Evolutionary conservation across 1,284 basidiomycete species (phyloP), one percentile per base, ranked within the genome.

Genomic region (Phellopilus nigrolimitatus): DNA sequence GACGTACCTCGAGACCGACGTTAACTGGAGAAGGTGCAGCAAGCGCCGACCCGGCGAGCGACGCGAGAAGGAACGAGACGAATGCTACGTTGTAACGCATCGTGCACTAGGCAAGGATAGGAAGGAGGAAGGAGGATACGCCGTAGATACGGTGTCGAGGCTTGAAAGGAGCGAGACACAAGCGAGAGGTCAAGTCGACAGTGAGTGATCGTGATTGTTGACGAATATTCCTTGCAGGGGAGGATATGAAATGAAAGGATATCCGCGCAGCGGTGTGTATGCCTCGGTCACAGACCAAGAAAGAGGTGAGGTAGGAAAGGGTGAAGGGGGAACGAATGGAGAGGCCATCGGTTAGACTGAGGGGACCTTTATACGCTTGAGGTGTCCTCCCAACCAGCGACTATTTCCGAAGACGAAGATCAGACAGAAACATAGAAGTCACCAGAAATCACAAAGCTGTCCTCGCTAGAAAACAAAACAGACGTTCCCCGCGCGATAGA

Each of bases 11-110:
- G 41, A 63, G 46, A 7, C 54, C 49, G 2, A 40, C 21, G 28
- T 60, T 56, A 48, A 57, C 49, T 21, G 56, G 57, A 33, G 51
- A 53, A 37, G 65, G 65, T 5, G 61, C 62, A n/a, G 62, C 64
- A 34, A 61, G 12, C 4, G 58, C 60, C 2, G 60, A 59, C 31
- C 59, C 55, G 12, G 60, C 60, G 40, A 63, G 49, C 40, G 49
- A 54, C 27, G 57, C 61, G 25, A 64, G 36, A 12, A 55, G 12
- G 25, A 33, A 13, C 34, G 47, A 49, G 19, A 54, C 19, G 19
- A 55, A 37, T 13, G 49, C 37, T 12, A 51, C 25, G 30, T 38
- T 44, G 28, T 49, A 12, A 31, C 47, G 38, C 51, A 53, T 53
- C 37, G 63, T 60, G 40, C 55, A 47, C 17, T 61, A 46, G 34